Evolutionary conservation across 2,329 filamentous ascomycete genomes (phyloP).

Genomic region (Paecilomyces niveus): DNA sequence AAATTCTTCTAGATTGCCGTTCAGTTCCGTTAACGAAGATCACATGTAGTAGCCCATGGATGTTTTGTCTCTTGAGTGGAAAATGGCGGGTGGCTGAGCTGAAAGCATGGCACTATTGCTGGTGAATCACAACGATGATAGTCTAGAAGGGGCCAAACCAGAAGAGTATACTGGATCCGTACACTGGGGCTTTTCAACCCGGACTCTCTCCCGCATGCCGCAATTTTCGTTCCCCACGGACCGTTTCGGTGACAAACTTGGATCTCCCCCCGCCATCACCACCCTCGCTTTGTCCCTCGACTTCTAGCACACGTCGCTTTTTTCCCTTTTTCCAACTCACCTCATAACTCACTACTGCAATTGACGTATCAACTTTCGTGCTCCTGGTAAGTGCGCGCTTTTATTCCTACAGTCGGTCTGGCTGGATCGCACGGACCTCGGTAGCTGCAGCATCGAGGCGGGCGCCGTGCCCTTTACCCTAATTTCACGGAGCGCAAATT

Average conservation of each 20-base stretch:
- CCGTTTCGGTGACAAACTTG: not conserved
- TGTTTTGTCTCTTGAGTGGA: not conserved
- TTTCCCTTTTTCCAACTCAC: not conserved
- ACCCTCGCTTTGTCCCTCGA: not conserved
- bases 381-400: not conserved
- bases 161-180: too few species aligned
- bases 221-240: not conserved
- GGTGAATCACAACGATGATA: too few species aligned
- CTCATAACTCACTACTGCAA: slow-evolving; percentile 8
- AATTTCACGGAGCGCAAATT: slow-evolving; percentile 11
- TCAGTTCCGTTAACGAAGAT: not conserved
- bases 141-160: too few species aligned
- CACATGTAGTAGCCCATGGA: not conserved
- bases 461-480: slow-evolving; percentile 17
- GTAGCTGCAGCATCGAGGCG: not conserved
- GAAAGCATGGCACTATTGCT: not conserved
- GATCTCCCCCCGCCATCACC: not conserved
- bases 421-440: not conserved
- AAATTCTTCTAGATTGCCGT: not conserved
- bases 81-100: not conserved
- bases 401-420: not conserved
- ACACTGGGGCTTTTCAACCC: not conserved
- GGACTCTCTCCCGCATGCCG: not conserved
- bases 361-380: not conserved
- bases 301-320: slow-evolving; percentile 3